phyloP scores from a whole-genome alignment of 768 basidiomycete species.

The Suillus alpinus region DNA sequence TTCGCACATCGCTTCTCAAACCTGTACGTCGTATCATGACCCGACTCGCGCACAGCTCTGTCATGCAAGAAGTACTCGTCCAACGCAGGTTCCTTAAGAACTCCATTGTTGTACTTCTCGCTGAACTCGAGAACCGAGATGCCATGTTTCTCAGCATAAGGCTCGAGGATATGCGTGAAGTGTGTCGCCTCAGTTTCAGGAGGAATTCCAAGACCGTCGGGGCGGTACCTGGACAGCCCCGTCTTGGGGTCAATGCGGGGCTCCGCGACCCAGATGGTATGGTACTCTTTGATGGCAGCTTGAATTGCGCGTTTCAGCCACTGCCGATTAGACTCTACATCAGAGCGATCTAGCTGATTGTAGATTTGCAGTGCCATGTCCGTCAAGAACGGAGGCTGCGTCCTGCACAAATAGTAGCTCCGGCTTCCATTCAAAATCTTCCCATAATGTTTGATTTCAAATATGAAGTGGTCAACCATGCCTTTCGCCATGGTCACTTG shows the following conservation, averaged over 20 bases:
- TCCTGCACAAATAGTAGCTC: slow-evolving; percentile 91
- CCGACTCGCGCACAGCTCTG: slow-evolving; percentile 92
- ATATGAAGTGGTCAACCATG: slow-evolving; percentile 99
- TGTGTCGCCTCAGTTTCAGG: slow-evolving; percentile 99
- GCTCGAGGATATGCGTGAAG: slow-evolving; percentile 96
- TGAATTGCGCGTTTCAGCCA: slow-evolving; percentile 97
- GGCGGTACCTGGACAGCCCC: slow-evolving; percentile 91
- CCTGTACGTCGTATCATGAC: slow-evolving; percentile 95
- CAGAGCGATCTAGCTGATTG: slow-evolving; percentile 88
- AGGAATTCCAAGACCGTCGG: slow-evolving; percentile 92
- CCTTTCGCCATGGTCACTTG: slow-evolving; percentile 93
- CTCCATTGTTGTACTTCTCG: slow-evolving; percentile 88
- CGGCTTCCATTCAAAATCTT: slow-evolving; percentile 97
- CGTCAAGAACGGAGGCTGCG: slow-evolving; percentile 97
- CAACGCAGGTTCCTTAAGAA: slow-evolving; percentile 78
- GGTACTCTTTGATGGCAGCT: slow-evolving; percentile 98
- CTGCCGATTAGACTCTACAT: slow-evolving; percentile 68
- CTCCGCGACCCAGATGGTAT: slow-evolving; percentile 93
- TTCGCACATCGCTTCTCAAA: slow-evolving; percentile 98
- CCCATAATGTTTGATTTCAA: slow-evolving; percentile 97
- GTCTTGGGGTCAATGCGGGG: slow-evolving; percentile 94
- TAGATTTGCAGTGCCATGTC: slow-evolving; percentile 98
- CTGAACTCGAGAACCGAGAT: slow-evolving; percentile 94
- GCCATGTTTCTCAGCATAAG: slow-evolving; percentile 89
- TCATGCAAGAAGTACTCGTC: slow-evolving; percentile 99